A percentile compares a stretch with the other conserved stretches of the same genome.
phyloP scores from a whole-genome alignment of 139 green algal genomes.

The Zygnema cylindricum region DNA sequence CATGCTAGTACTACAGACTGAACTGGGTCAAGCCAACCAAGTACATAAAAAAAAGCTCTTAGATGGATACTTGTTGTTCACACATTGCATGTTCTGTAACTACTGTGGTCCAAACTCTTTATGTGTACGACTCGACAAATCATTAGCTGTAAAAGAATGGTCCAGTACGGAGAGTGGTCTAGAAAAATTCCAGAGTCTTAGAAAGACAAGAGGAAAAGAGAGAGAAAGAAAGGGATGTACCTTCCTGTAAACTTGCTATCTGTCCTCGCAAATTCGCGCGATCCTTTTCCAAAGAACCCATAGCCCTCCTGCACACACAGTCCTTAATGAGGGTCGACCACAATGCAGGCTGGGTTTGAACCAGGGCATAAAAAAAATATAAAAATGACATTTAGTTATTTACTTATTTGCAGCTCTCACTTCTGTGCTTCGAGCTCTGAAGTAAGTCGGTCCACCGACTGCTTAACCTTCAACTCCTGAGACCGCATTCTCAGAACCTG shows the following conservation, averaged over 20 bases:
- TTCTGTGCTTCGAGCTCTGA: not conserved
- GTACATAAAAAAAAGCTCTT: too few species aligned
- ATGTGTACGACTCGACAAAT: too few species aligned
- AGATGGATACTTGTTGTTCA: too few species aligned
- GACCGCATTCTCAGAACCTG: slow-evolving; percentile 50
- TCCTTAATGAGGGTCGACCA: not conserved
- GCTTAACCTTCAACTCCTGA: slow-evolving; percentile 56
- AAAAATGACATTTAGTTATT: not conserved
- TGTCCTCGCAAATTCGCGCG: slow-evolving; percentile 31
- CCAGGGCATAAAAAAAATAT: not conserved
- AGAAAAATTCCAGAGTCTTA: too few species aligned
- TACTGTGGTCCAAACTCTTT: too few species aligned
- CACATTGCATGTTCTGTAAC: too few species aligned
- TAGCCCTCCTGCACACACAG: slow-evolving; percentile 1
- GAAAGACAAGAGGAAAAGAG: too few species aligned
- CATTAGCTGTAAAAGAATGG: too few species aligned
- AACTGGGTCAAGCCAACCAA: too few species aligned
- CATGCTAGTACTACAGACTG: too few species aligned
- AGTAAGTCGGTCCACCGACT: not conserved
- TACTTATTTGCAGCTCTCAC: not conserved
- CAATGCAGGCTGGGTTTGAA: not conserved
- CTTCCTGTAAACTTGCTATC: slow-evolving; percentile 32
- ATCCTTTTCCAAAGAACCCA: slow-evolving; percentile 23
- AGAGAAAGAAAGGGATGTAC: too few species aligned
- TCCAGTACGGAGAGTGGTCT: too few species aligned